A percentile compares a stretch with the other conserved stretches of the same genome.
Evolutionary conservation across 169 alveolate genomes (phyloP).

Genomic region (Cryptosporidium parvum): DNA sequence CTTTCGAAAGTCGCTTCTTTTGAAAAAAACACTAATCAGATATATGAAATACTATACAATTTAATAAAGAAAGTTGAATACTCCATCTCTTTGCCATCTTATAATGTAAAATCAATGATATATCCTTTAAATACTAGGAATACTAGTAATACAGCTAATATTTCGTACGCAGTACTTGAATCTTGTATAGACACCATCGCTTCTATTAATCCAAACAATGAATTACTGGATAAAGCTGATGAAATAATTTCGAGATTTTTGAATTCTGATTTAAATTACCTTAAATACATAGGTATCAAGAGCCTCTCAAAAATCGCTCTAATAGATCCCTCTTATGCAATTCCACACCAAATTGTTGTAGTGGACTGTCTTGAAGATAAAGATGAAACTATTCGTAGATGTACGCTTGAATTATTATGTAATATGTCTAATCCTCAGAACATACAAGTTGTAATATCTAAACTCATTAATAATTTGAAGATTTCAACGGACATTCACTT

Average conservation of each 20-base stretch:
- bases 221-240: constrained; percentile 91
- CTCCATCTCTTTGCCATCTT: constrained; percentile 18
- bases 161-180: constrained; percentile 90
- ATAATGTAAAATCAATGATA: constrained; percentile 40
- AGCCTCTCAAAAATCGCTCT: constrained; percentile 88
- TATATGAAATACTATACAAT: constrained; percentile 90
- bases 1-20: constrained; percentile 83
- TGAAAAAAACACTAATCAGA: constrained; percentile 88
- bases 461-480: constrained; percentile 87
- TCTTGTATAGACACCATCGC: constrained; percentile 92
- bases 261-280: constrained; percentile 90
- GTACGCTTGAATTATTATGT: constrained; percentile 91
- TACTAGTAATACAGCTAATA: constrained; percentile 88
- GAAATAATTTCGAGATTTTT: constrained; percentile 89
- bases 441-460: constrained; percentile 92
- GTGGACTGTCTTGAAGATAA: constrained; percentile 96
- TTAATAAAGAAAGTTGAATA: constrained; percentile 91
- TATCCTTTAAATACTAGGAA: constrained; percentile 78
- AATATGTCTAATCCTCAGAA: constrained; percentile 94
- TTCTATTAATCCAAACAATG: constrained; percentile 89
- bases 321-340: constrained; percentile 92
- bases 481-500: constrained; percentile 87
- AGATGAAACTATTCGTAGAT: constrained; percentile 94
- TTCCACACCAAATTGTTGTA: constrained; percentile 92
- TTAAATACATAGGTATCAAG: constrained; percentile 93